Evolutionary conservation across 306 rosid genomes (phyloP).

Genomic region (Acacia crassicarpa): DNA sequence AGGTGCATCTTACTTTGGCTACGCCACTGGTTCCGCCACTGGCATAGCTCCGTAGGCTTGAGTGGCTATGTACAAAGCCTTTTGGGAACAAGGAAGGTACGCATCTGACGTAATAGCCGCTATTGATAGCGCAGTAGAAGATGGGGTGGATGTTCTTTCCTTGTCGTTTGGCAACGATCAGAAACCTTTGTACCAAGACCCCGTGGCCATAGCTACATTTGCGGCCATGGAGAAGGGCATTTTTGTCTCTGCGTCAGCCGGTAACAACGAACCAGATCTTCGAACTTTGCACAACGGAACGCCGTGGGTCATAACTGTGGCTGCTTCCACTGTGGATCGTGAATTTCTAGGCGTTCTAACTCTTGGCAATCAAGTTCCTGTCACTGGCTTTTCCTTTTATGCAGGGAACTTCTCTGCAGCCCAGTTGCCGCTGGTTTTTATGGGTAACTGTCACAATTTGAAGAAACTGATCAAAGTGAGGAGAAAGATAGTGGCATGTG

Average conservation of each 20-base stretch:
- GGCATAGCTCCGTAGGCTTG: constrained; percentile 71
- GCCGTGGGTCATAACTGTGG: constrained; percentile 81
- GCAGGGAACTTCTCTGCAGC: constrained; percentile 36
- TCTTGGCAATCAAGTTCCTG: constrained; percentile 46
- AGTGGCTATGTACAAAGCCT: constrained; percentile 72
- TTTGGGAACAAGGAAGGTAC: constrained; percentile 51
- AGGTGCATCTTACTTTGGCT: constrained; percentile 62
- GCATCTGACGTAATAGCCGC: constrained; percentile 69
- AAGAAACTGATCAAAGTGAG: constrained; percentile 34
- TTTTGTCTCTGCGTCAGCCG: constrained; percentile 70
- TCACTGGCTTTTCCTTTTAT: constrained; percentile 54
- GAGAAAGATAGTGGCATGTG: constrained; percentile 61
- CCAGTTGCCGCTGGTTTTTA: constrained; percentile 48
- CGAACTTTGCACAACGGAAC: constrained; percentile 61
- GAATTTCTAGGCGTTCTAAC: constrained; percentile 42
- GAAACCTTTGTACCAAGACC: constrained; percentile 49
- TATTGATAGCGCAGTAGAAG: constrained; percentile 65
- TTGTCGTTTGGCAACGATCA: constrained; percentile 56
- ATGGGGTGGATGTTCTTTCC: constrained; percentile 78
- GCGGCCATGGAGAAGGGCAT: constrained; percentile 63
- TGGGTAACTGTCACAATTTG: constrained; percentile 40
- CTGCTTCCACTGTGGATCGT: constrained; percentile 64
- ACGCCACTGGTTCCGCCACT: constrained; percentile 50
- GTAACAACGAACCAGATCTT: constrained; percentile 52
- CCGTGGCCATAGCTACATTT: constrained; percentile 75